Conservation (phyloP, 306 rosid genomes). For the Malus fusca region DNA sequence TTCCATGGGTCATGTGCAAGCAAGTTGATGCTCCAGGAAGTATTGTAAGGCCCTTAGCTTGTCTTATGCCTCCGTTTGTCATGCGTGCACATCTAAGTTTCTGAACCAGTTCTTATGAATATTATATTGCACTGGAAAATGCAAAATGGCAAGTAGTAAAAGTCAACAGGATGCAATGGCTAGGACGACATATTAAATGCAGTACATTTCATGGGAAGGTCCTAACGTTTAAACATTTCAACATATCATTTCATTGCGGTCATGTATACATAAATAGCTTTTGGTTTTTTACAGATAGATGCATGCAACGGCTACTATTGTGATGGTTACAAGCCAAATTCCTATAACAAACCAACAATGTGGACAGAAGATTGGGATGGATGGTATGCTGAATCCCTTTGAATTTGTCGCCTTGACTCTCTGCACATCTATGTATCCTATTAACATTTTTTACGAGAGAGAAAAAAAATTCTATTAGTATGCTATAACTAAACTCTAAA, state of each 20-base stretch:
- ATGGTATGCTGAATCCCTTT: conserved; percentile 47
- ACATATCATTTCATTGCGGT: not conserved
- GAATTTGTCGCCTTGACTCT: not conserved
- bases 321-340: conserved; percentile 85
- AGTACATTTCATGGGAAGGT: not conserved
- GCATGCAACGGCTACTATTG: conserved; percentile 95
- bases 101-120: not conserved
- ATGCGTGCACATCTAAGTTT: not conserved
- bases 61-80: not conserved
- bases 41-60: conserved; percentile 46
- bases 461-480: no score
- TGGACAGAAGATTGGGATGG: conserved; percentile 99
- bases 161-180: conserved; percentile 1
- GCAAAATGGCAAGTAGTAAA: not conserved
- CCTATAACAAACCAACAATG: conserved; percentile 55
- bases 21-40: conserved; percentile 83
- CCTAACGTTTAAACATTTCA: not conserved
- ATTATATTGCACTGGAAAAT: not conserved
- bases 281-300: conserved; percentile 53
- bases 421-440: no score
- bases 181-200: conserved; percentile 1
- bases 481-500: no score
- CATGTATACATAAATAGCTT: not conserved
- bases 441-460: no score
- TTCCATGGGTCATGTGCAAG: conserved; percentile 99